Percentiles rank a stretch among this genome's conserved stretches.
Evolutionary conservation across 148 eudicot genomes (phyloP).

Genomic region (Rhododendron ovatum): DNA sequence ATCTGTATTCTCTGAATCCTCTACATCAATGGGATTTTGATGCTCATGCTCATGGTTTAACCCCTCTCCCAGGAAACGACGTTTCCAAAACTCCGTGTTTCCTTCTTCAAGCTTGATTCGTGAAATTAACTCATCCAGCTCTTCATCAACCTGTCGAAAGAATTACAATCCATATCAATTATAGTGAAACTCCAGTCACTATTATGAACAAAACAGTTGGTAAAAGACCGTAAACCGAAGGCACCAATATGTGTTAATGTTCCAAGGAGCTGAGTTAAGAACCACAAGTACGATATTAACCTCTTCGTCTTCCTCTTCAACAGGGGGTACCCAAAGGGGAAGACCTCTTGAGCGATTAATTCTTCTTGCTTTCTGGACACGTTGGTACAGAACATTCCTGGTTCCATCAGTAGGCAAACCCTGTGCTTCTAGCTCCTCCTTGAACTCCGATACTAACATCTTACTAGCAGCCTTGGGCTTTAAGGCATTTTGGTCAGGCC

Average conservation of each 20-base stretch:
- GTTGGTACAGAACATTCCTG: constrained; percentile 91
- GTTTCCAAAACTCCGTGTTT: constrained; percentile 93
- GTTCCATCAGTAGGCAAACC: constrained; percentile 95
- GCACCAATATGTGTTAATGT: too few species aligned
- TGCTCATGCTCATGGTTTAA: constrained; percentile 29
- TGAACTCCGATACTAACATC: constrained; percentile 89
- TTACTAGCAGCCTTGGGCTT: constrained; percentile 99
- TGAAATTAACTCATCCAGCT: constrained; percentile 82
- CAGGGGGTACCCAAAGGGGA: constrained; percentile 96
- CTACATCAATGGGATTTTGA: constrained; percentile 37
- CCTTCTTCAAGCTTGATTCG: constrained; percentile 89
- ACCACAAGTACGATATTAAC: constrained; percentile 26
- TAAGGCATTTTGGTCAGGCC: constrained; percentile 67
- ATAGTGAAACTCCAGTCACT: neutral
- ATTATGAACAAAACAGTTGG: neutral
- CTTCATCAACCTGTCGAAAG: constrained; percentile 73
- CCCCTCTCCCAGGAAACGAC: constrained; percentile 91
- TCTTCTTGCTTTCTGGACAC: constrained; percentile 95
- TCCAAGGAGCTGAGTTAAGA: neutral
- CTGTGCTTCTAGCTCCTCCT: constrained; percentile 96
- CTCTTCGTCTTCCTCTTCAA: constrained; percentile 97
- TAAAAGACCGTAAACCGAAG: neutral
- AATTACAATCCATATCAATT: neutral
- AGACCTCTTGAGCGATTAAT: constrained; percentile 93
- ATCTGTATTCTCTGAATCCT: constrained; percentile 38